A percentile compares a stretch with the other conserved stretches of the same genome.
These are phyloP conservation scores for Ophiostoma sp. DNA, from an alignment of 2,329 filamentous ascomycete genomes.

Conservation along the genomic window DNA sequence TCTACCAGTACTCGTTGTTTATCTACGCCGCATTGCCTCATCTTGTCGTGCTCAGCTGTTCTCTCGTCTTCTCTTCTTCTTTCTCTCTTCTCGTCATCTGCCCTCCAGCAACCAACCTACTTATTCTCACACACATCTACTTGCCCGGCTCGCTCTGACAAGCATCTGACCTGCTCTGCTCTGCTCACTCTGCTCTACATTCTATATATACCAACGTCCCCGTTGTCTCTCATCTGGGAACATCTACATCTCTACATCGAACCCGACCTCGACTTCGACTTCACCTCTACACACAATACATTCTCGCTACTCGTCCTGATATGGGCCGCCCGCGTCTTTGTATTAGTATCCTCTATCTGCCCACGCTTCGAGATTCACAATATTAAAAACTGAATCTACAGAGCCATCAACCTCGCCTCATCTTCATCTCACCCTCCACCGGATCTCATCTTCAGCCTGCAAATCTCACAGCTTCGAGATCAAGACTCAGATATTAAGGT, in stretches of 20 bases:
- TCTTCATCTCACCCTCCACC: background rate
- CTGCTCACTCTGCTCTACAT: background rate
- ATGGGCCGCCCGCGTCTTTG: slow-evolving; percentile 36
- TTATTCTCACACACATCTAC: background rate
- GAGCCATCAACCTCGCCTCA: background rate
- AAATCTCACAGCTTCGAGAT: background rate
- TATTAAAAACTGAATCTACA: slow-evolving; percentile 28
- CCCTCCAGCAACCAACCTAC: slow-evolving; percentile 3
- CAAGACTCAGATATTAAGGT: background rate
- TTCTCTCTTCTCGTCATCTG: slow-evolving; percentile 14
- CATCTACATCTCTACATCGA: background rate
- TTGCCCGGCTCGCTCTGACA: background rate
- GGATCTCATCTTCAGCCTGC: background rate
- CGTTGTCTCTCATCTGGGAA: background rate
- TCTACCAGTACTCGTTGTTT: slow-evolving; percentile 15
- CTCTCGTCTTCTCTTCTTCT: slow-evolving; percentile 17
- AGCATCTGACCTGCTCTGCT: background rate
- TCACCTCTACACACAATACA: background rate
- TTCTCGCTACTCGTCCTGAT: slow-evolving; percentile 27
- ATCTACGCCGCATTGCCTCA: slow-evolving; percentile 23
- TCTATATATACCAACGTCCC: background rate
- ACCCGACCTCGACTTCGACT: background rate
- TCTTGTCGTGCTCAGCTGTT: slow-evolving; percentile 25
- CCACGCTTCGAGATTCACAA: slow-evolving; percentile 31
- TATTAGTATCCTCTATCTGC: slow-evolving; percentile 40